phyloP scores from a whole-genome alignment of 345 rosid species.

The Euphorbia lathyris region DNA sequence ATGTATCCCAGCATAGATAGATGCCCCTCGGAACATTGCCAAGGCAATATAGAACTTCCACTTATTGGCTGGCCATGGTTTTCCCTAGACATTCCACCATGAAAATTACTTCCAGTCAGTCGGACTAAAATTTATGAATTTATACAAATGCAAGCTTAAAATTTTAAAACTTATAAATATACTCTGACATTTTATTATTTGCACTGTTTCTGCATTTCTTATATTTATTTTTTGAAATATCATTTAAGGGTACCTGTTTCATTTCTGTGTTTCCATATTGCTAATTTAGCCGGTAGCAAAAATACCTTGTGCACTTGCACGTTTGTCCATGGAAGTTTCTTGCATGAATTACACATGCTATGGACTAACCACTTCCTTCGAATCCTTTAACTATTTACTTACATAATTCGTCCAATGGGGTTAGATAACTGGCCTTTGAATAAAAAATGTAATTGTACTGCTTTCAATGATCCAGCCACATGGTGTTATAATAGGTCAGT shows the following conservation, averaged over 20 bases:
- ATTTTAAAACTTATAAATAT: no score
- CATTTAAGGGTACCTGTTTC: no score
- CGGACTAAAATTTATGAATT: neutral
- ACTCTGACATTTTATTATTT: no score
- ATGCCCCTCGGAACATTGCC: conserved; percentile 83
- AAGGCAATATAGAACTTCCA: conserved; percentile 97
- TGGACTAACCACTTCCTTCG: no score
- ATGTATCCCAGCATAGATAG: conserved; percentile 73
- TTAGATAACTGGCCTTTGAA: neutral
- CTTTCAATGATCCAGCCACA: neutral
- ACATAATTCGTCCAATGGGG: neutral
- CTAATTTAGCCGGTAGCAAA: neutral
- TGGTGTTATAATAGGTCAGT: neutral
- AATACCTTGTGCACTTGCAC: neutral
- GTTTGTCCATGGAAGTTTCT: neutral
- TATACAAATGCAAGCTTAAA: neutral
- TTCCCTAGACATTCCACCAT: conserved; percentile 49
- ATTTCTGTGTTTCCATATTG: neutral
- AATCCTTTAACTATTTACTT: neutral
- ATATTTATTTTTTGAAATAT: neutral
- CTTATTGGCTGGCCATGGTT: conserved; percentile 74
- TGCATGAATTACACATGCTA: neutral
- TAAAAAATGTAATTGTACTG: neutral
- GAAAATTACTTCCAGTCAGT: neutral
- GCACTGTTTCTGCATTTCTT: neutral